These are phyloP conservation scores for Metarhizium guizhouense DNA, from an alignment of 2,329 filamentous ascomycete genomes.

Conservation along the genomic window DNA sequence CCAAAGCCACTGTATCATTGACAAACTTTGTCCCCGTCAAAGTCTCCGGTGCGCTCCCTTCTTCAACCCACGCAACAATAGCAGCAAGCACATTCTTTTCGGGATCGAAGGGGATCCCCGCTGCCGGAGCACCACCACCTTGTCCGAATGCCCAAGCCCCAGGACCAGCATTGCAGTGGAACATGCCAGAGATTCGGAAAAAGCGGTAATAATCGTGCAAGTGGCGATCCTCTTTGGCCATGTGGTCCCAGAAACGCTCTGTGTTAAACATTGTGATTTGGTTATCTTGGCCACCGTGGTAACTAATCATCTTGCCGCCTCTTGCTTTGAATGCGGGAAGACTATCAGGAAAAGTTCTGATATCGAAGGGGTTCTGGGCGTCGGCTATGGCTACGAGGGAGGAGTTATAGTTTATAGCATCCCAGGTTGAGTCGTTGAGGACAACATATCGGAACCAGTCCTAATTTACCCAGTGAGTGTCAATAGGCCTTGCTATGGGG, in stretches of 20 bases:
- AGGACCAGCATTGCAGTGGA: conserved; percentile 38
- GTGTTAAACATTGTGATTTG: conserved; percentile 27
- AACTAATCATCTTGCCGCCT: conserved; percentile 36
- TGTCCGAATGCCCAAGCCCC: conserved; percentile 30
- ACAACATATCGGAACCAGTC: conserved; percentile 31
- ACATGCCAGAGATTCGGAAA: conserved; percentile 46
- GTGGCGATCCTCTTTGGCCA: conserved; percentile 22
- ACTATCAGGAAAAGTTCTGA: conserved; percentile 29
- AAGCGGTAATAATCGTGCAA: conserved; percentile 36
- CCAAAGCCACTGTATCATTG: conserved; percentile 6
- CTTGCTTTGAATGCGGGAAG: conserved; percentile 27
- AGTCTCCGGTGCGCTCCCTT: conserved; percentile 29
- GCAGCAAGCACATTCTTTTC: conserved; percentile 36
- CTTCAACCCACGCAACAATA: conserved; percentile 40
- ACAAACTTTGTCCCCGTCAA: conserved; percentile 26
- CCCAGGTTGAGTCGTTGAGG: conserved; percentile 28
- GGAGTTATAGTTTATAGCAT: conserved; percentile 23
- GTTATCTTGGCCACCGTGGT: conserved; percentile 34
- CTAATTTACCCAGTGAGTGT: conserved; percentile 12
- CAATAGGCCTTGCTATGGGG: not conserved
- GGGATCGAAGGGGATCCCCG: conserved; percentile 19
- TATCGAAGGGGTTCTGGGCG: conserved; percentile 24
- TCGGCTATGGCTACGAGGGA: conserved; percentile 30
- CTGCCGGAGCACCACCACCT: conserved; percentile 8
- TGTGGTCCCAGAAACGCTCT: conserved; percentile 13